phyloP scores from a whole-genome alignment of 768 basidiomycete species.

The Lentinula aciculospora region DNA sequence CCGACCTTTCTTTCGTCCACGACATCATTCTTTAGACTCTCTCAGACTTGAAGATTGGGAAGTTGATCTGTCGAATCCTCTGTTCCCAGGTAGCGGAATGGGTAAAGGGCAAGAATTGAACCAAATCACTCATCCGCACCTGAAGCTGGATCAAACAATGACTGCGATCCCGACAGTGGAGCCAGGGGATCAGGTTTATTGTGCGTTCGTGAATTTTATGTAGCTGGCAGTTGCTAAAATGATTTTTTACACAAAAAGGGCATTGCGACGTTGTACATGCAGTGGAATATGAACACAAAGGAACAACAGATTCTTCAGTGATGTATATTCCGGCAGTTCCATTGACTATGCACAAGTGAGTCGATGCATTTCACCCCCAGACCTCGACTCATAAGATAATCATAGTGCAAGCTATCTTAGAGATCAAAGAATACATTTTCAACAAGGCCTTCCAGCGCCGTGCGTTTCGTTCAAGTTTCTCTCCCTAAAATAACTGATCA shows the following conservation, averaged over 20 bases:
- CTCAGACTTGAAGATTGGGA: slow-evolving; percentile 49
- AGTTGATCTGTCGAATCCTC: slow-evolving; percentile 40
- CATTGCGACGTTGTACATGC: slow-evolving; percentile 53
- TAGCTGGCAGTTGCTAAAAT: not conserved
- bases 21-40: slow-evolving; percentile 15
- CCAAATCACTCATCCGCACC: slow-evolving; percentile 54
- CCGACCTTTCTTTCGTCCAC: slow-evolving; percentile 59
- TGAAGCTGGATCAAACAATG: slow-evolving; percentile 53
- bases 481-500: not conserved
- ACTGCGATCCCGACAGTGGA: slow-evolving; percentile 49
- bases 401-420: slow-evolving; percentile 42
- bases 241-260: slow-evolving; percentile 23
- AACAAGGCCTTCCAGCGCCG: slow-evolving; percentile 45
- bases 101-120: slow-evolving; percentile 54
- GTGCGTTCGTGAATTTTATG: slow-evolving; percentile 21
- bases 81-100: slow-evolving; percentile 50
- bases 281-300: slow-evolving; percentile 44
- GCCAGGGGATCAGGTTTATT: slow-evolving; percentile 62
- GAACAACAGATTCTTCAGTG: slow-evolving; percentile 46
- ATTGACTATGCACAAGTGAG: slow-evolving; percentile 43
- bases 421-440: slow-evolving; percentile 42
- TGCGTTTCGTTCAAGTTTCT: slow-evolving; percentile 17
- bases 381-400: not conserved
- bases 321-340: slow-evolving; percentile 53
- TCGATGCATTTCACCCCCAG: not conserved